Evolutionary conservation across 2,329 filamentous ascomycete genomes (phyloP).

Genomic region (Exophiala spinifera): DNA sequence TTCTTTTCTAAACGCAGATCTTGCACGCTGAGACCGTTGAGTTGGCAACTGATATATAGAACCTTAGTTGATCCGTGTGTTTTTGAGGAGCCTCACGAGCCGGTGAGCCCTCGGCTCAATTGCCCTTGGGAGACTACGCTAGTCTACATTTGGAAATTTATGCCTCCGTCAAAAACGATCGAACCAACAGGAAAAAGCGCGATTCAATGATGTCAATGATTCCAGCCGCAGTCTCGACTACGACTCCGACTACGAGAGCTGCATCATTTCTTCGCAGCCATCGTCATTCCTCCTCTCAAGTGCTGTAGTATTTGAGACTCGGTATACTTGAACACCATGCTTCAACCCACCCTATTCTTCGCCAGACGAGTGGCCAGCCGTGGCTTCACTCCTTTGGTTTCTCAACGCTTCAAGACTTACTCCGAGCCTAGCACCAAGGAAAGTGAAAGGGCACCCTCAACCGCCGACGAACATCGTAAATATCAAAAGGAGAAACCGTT

Average conservation of each 20-base stretch:
- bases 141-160: neutral
- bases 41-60: too few species aligned
- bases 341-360: constrained; percentile 19
- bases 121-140: too few species aligned
- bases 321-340: constrained; percentile 1
- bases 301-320: neutral
- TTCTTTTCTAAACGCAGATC: neutral
- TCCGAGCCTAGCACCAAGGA: constrained; percentile 12
- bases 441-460: constrained; percentile 31
- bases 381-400: neutral
- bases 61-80: too few species aligned
- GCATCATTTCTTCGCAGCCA: too few species aligned
- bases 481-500: constrained; percentile 56
- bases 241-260: too few species aligned
- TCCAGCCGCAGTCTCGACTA: neutral
- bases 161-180: neutral
- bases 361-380: constrained; percentile 3
- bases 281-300: neutral
- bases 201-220: constrained; percentile 10
- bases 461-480: constrained; percentile 53
- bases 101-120: too few species aligned
- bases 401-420: constrained; percentile 19
- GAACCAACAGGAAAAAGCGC: too few species aligned
- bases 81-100: too few species aligned
- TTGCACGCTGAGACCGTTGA: too few species aligned